Conservation (phyloP, 2,329 filamentous ascomycete species). For the Aspergillus neoniger region DNA sequence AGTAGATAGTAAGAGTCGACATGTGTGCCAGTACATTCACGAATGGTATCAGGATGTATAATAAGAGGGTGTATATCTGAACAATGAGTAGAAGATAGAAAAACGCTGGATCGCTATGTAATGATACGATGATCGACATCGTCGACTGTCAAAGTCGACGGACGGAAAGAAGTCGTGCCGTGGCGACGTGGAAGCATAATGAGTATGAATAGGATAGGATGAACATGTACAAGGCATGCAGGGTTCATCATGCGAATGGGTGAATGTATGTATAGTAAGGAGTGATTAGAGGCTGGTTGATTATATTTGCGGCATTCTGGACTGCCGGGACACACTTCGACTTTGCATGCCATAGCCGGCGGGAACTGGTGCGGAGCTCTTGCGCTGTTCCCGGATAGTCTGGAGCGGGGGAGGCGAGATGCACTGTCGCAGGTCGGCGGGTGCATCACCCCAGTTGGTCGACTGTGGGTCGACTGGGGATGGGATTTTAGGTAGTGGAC, state of each 20-base stretch:
- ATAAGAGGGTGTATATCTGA: background rate
- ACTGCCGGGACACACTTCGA: slow-evolving; percentile 6
- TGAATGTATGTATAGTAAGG: background rate
- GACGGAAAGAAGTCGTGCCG: slow-evolving; percentile 5
- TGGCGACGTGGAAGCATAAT: slow-evolving; percentile 9
- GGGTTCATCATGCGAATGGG: background rate
- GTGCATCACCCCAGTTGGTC: background rate
- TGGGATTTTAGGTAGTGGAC: slow-evolving; percentile 37
- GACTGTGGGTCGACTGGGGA: slow-evolving; percentile 18
- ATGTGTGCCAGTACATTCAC: background rate
- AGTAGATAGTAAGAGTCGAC: background rate
- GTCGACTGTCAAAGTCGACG: slow-evolving; percentile 19
- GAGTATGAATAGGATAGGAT: background rate
- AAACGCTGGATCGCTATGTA: slow-evolving; percentile 20
- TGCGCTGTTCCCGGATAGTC: slow-evolving; percentile 10
- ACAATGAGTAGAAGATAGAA: background rate
- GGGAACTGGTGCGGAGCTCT: slow-evolving; percentile 6
- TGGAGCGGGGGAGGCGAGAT: slow-evolving; percentile 14
- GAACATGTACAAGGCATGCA: background rate
- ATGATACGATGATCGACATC: slow-evolving; percentile 13
- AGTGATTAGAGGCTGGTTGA: background rate
- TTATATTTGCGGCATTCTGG: slow-evolving; percentile 1
- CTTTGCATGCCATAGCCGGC: slow-evolving; percentile 3
- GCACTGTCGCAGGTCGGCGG: slow-evolving; percentile 6
- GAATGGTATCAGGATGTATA: slow-evolving; percentile 11